A percentile compares a stretch with the other conserved stretches of the same genome.
These are phyloP conservation scores for Amborella trichopoda DNA, from an alignment of 164 flowering plant species.

Conservation along the genomic window DNA sequence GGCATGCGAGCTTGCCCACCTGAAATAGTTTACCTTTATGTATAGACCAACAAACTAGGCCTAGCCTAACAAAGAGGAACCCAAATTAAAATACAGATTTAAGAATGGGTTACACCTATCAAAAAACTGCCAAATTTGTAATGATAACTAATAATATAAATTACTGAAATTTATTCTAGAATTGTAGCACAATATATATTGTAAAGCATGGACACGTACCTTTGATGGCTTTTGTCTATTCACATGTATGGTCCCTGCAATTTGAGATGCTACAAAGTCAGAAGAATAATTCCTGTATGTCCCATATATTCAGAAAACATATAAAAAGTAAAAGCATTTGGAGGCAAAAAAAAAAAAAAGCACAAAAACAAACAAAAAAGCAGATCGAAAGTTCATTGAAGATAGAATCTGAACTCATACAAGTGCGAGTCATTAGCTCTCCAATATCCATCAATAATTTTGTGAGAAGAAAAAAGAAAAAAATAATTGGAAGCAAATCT, in stretches of 20 bases:
- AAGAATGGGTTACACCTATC: no score
- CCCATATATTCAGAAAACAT: not conserved
- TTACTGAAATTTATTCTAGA: not conserved
- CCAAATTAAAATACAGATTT: not conserved
- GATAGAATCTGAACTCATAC: not conserved
- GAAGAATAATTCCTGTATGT: not conserved
- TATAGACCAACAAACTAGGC: not conserved
- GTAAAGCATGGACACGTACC: conserved; percentile 2
- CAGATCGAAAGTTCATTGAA: not conserved
- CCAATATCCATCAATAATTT: no score
- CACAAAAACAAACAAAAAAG: not conserved
- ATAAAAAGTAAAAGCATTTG: no score
- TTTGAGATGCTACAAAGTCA: not conserved
- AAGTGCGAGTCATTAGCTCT: not conserved
- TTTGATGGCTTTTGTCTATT: conserved; percentile 6
- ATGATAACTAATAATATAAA: not conserved
- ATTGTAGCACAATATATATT: not conserved
- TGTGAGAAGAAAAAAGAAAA: no score
- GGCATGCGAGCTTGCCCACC: not conserved
- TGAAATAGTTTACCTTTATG: not conserved
- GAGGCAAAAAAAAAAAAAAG: no score
- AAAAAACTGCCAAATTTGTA: not conserved
- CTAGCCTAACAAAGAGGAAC: not conserved
- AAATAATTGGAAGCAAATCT: no score
- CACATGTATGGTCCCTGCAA: conserved; percentile 4